These are phyloP conservation scores for Eucommia ulmoides DNA, from an alignment of 257 asterid genomes.

Conservation along the genomic window DNA sequence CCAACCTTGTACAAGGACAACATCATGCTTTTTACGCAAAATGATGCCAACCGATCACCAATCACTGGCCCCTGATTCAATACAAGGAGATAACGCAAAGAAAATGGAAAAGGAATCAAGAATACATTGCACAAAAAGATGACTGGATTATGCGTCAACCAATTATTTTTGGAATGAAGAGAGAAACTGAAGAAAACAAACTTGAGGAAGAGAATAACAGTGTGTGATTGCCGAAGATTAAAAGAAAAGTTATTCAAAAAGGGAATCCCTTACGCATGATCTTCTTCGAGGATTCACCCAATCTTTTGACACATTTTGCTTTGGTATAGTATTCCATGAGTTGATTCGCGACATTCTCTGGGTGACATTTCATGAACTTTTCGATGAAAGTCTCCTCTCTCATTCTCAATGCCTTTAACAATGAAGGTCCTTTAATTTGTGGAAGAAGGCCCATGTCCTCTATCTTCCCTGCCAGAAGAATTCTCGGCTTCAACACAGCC, in stretches of 20 bases:
- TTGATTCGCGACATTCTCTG: conserved; percentile 32
- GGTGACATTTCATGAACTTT: conserved; percentile 48
- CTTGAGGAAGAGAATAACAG: too few relatives aligned
- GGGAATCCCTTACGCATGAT: conserved; percentile 40
- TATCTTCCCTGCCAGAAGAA: conserved; percentile 42
- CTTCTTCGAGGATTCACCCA: conserved; percentile 70
- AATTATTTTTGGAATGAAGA: too few relatives aligned
- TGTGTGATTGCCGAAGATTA: too few relatives aligned
- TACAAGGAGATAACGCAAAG: too few relatives aligned
- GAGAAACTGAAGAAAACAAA: too few relatives aligned
- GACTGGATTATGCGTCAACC: too few relatives aligned
- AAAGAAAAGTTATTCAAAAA: conserved; percentile 34
- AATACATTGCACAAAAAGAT: too few relatives aligned
- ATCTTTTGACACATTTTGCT: conserved; percentile 48
- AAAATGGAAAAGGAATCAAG: too few relatives aligned
- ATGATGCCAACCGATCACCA: too few relatives aligned
- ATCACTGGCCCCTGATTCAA: too few relatives aligned
- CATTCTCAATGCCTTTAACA: conserved; percentile 72
- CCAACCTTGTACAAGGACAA: too few relatives aligned
- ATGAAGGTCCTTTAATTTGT: conserved; percentile 36
- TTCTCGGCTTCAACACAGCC: conserved; percentile 48
- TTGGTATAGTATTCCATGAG: conserved; percentile 26
- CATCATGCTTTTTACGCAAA: too few relatives aligned
- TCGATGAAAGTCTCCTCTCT: conserved; percentile 46
- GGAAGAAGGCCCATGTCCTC: conserved; percentile 68